Evolutionary conservation across 2,329 filamentous ascomycete genomes (phyloP), one percentile per base, ranked within the genome.

Genomic region (Graphiopsis chlorocephala): DNA sequence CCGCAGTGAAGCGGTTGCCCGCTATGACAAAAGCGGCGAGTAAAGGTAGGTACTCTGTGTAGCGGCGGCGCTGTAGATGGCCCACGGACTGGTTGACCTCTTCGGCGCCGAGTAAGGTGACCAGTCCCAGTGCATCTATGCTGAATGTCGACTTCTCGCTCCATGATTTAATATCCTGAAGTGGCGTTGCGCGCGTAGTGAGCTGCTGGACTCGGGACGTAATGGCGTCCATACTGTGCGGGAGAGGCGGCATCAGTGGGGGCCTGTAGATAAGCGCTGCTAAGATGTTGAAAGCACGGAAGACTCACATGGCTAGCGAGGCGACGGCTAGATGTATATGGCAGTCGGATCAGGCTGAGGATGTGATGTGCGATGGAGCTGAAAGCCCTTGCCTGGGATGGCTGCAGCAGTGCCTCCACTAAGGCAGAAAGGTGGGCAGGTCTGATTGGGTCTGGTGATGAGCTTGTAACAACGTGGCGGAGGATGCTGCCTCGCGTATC

Each of bases 91-190:
- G 38, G 23, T 63, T 62, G 3, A 68, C 65, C 29, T 68, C 67
- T 15, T 68, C 65, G 15, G 67, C 67, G 2, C 67, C 67, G 4
- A 68, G 52, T 3, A 68, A 47, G 6, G 67, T 68, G 23, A 68
- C 65, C 5, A 68, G 63, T 7, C 66, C 66, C 12, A 66, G 62
- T 14, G 66, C 66, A 45, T 68, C 66, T 25, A 68, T 61, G 23
- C 55, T 50, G 35, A 68, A 63, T 14, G 64, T 14, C 42, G 31
- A 33, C 17, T 31, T 31, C 11, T 60, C 25, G 12, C 45, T 61
- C 60, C 60, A 62, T 15, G 12, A 0, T n/a, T 55, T 62, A 23
- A 62, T n/a, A n/a, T 42, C 31, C 29, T 42, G 31, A 4, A 62
- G 33, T 28, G 60, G 60, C 15, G 14, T 53, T 23, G 31, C 38